These are phyloP conservation scores for Baorangia bicolor DNA, from an alignment of 768 basidiomycete species.

Conservation along the genomic window DNA sequence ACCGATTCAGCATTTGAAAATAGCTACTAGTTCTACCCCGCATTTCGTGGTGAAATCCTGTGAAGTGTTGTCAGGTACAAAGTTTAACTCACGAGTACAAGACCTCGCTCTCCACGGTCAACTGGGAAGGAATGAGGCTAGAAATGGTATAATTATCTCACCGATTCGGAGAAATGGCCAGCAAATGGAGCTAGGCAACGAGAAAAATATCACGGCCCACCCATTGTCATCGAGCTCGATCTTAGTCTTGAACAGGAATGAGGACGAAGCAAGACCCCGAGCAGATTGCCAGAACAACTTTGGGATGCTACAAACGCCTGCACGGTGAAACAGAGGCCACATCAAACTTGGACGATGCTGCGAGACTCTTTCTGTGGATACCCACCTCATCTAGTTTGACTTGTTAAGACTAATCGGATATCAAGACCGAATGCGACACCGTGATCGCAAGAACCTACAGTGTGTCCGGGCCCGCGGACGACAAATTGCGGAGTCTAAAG, in stretches of 20 bases:
- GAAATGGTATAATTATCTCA: conserved; percentile 5
- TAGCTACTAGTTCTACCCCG: neutral
- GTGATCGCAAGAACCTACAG: neutral
- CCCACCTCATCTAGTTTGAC: neutral
- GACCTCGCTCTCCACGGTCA: conserved; percentile 2
- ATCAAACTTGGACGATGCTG: neutral
- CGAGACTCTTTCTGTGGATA: neutral
- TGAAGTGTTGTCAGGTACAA: conserved; percentile 5
- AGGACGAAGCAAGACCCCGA: neutral
- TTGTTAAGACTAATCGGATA: too few species aligned
- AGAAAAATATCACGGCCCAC: neutral
- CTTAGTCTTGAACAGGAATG: neutral
- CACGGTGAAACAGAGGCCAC: neutral
- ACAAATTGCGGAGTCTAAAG: neutral
- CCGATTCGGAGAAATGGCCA: neutral
- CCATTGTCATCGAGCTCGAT: too few species aligned
- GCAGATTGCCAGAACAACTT: too few species aligned
- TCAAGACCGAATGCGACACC: neutral
- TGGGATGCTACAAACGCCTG: neutral
- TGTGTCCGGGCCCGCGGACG: neutral
- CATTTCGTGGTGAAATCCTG: neutral
- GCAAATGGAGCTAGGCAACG: neutral
- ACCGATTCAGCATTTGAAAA: neutral
- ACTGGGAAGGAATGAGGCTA: neutral
- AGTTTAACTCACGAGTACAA: neutral